Conservation (phyloP, 2,329 filamentous ascomycete genomes). For the Paramyrothecium roridum region DNA sequence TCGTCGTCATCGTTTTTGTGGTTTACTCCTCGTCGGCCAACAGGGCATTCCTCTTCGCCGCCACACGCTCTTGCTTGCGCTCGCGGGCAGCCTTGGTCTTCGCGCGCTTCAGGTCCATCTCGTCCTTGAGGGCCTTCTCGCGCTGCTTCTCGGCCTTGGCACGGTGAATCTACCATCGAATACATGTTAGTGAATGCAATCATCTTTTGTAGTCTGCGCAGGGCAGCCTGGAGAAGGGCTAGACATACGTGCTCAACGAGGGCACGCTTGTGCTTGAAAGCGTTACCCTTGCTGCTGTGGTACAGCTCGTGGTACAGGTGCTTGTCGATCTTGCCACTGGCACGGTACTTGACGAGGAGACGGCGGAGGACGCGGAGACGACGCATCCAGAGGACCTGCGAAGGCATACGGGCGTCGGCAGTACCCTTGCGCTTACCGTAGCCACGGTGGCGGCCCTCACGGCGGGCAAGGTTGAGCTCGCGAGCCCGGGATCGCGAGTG, state of each 20-base stretch:
- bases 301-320: slow-evolving; percentile 99
- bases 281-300: slow-evolving; percentile 99
- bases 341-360: slow-evolving; percentile 99
- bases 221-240: slow-evolving; percentile 9
- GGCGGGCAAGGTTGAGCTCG: slow-evolving; percentile 89
- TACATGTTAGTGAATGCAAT: slow-evolving; percentile 13
- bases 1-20: slow-evolving; percentile 37
- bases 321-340: slow-evolving; percentile 99
- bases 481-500: slow-evolving; percentile 97
- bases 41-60: slow-evolving; percentile 86
- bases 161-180: slow-evolving; percentile 80
- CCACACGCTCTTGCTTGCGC: slow-evolving; percentile 90
- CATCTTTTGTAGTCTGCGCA: background rate
- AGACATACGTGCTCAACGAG: slow-evolving; percentile 98
- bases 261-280: slow-evolving; percentile 99
- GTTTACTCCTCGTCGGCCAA: slow-evolving; percentile 62
- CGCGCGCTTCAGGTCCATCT: slow-evolving; percentile 99
- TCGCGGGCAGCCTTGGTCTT: slow-evolving; percentile 99
- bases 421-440: slow-evolving; percentile 99
- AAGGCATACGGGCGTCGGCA: slow-evolving; percentile 97
- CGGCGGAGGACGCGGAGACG: slow-evolving; percentile 98
- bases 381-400: slow-evolving; percentile 99
- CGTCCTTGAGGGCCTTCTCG: slow-evolving; percentile 94
- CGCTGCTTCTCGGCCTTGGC: slow-evolving; percentile 99
- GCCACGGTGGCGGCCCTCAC: slow-evolving; percentile 95